Conservation (phyloP, 2,329 filamentous ascomycete species). For the Ceratocystis cacaofunesta region DNA sequence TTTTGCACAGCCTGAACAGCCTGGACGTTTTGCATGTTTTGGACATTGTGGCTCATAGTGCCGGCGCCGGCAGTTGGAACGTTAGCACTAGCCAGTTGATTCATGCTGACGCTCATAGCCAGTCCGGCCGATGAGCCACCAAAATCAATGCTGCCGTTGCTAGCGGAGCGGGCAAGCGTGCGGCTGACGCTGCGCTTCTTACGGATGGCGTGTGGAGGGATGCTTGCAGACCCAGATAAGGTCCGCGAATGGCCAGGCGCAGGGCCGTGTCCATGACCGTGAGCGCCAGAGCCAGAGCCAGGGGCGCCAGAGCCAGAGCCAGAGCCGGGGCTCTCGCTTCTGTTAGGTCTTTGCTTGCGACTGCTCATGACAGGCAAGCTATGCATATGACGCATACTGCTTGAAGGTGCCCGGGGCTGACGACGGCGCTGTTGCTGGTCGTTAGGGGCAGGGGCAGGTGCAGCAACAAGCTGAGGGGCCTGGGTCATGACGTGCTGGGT, state of each 20-base stretch:
- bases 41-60: neutral
- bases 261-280: neutral
- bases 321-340: neutral
- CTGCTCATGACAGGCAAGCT: neutral
- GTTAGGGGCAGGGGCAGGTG: neutral
- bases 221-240: neutral
- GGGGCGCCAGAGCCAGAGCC: neutral
- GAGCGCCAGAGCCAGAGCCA: neutral
- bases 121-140: neutral
- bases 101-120: neutral
- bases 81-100: neutral
- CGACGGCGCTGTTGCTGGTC: neutral
- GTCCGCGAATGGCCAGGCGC: neutral
- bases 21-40: no score
- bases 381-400: conserved; percentile 6
- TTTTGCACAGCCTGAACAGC: no score
- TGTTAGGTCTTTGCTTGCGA: neutral
- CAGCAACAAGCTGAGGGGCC: neutral
- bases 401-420: conserved; percentile 5
- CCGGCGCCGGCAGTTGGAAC: neutral
- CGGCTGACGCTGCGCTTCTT: neutral
- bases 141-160: neutral
- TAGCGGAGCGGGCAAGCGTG: neutral
- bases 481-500: neutral
- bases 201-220: neutral